Evolutionary conservation across 306 rosid genomes (phyloP), one percentile per base, ranked within the genome.

Genomic region (Sesbania bispinosa): DNA sequence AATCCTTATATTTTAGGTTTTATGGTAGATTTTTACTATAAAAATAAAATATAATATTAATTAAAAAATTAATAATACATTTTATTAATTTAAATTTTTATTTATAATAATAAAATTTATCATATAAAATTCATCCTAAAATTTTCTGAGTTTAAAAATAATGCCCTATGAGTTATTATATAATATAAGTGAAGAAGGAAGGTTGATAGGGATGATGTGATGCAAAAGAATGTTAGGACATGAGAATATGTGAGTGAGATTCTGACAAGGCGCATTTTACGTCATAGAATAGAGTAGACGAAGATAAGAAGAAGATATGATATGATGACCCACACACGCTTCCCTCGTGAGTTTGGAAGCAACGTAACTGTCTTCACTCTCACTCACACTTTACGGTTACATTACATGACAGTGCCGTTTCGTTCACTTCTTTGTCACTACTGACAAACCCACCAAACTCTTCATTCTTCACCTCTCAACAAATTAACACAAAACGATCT

Each of bases 241-340:
- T 8, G 8, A 1, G 10, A 35, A 9, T 7, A 72, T 9, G 67
- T 47, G 62, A 79, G 87, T 88, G 90, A 79, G 59, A 71, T 70
- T 85, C 85, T 78, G 95, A 84, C 89, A 61, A 85, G 79, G 94
- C 90, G 80, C 94, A 82, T 68, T 68, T 73, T 33, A 47, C 41
- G 71, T 35, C 29, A 72, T 26, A 54, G 20, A 32, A 16, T 21
- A 26, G 48, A n/a, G n/a, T n/a, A n/a, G n/a, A n/a, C n/a, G n/a
- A n/a, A n/a, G n/a, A n/a, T n/a, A n/a, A 36, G 5, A 59, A 67
- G 63, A 42, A 47, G 77, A 63, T 55, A 62, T 38, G 67, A n/a
- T n/a, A 46, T 45, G 29, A 7, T 47, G 33, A 50, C 59, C n/a
- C n/a, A 24, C 16, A 21, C 79, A 63, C 41, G 58, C 73, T 47